Conservation (phyloP, 371 early-diverging fungal species). For the Circinella umbellata region DNA sequence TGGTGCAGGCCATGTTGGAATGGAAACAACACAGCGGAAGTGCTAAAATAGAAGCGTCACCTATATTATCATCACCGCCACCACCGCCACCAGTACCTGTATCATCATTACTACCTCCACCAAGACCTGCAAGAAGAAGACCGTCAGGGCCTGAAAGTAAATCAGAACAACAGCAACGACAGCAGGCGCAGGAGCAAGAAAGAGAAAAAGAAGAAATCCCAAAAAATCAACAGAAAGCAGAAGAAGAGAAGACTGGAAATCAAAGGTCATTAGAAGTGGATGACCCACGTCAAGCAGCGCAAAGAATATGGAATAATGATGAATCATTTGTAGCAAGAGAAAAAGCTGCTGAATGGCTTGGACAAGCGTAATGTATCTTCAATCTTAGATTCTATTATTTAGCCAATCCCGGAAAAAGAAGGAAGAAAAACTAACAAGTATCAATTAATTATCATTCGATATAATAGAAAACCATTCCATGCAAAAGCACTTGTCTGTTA, state of each 20-base stretch:
- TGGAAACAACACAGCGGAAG: constrained; percentile 2
- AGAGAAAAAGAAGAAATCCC: neutral
- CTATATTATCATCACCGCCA: neutral
- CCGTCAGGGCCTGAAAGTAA: neutral
- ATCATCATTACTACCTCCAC: constrained; percentile 10
- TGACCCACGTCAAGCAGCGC: constrained; percentile 35
- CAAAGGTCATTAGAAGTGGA: neutral
- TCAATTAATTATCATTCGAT: neutral
- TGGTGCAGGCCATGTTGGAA: constrained; percentile 3
- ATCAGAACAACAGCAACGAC: neutral
- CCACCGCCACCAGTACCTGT: constrained; percentile 5
- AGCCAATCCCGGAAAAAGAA: too few species aligned
- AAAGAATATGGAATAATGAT: constrained; percentile 43
- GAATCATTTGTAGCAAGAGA: constrained; percentile 40
- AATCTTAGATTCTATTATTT: neutral
- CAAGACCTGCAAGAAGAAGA: constrained; percentile 10
- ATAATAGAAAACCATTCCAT: constrained; percentile 55
- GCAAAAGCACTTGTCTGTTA: constrained; percentile 63
- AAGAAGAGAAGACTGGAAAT: too few species aligned
- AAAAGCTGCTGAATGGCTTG: constrained; percentile 51
- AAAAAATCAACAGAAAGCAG: too few species aligned
- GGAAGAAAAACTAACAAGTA: too few species aligned
- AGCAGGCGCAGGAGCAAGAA: neutral
- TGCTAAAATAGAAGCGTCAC: neutral
- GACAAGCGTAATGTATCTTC: constrained; percentile 36